A percentile compares a stretch with the other conserved stretches of the same genome.
Evolutionary conservation across 1,139 yeast genomes (phyloP).

Genomic region (Geotrichum fermentans): DNA sequence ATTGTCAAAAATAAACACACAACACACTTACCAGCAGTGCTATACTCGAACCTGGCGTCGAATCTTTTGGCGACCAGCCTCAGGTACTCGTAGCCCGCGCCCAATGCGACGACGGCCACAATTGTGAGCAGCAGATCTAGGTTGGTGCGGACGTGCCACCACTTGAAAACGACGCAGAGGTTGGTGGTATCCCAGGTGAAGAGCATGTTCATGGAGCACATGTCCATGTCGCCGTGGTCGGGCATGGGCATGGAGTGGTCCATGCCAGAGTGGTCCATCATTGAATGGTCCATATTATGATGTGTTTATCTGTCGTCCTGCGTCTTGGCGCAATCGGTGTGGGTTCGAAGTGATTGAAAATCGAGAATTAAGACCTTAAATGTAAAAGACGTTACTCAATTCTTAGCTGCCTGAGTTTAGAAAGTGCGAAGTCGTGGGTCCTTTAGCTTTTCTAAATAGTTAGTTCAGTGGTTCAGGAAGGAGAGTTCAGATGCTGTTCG

Average conservation of each 20-base stretch:
- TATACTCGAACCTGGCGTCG: slow-evolving; percentile 22
- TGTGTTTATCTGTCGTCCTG: no score
- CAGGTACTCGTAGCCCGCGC: slow-evolving; percentile 59
- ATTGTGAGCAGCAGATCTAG: slow-evolving; percentile 51
- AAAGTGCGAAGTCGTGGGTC: no score
- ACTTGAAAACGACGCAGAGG: slow-evolving; percentile 63
- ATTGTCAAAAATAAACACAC: no score
- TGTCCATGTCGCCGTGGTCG: slow-evolving; percentile 26
- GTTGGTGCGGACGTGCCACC: slow-evolving; percentile 72
- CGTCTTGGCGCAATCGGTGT: no score
- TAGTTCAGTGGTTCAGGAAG: no score
- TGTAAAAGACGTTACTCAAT: no score
- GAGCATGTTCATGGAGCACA: slow-evolving; percentile 73
- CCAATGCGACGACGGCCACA: slow-evolving; percentile 45
- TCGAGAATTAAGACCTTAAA: no score
- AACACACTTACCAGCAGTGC: no score
- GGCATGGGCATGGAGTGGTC: slow-evolving; percentile 12
- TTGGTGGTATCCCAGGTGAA: slow-evolving; percentile 77
- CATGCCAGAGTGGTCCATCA: slow-evolving; percentile 14
- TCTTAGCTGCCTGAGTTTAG: no score
- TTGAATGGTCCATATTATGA: slow-evolving; percentile 11
- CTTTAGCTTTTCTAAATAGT: no score
- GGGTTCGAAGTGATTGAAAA: no score
- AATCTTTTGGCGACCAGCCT: slow-evolving; percentile 39
- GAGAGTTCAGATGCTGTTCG: no score